Conservation (phyloP, 2,329 filamentous ascomycete species). For the Neurospora crassa region DNA sequence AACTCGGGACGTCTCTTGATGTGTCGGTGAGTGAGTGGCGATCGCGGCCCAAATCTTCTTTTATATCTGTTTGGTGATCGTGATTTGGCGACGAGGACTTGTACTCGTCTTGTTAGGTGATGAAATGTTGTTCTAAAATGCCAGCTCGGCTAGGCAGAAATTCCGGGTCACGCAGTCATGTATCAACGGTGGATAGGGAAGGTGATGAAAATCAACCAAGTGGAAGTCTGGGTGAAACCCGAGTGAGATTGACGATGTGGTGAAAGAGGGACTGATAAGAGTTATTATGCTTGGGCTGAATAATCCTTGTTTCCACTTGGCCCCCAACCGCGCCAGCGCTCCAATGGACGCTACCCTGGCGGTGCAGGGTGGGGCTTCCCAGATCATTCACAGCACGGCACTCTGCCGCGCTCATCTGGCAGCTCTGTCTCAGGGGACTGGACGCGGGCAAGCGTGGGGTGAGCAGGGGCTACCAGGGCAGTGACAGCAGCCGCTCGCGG, state of each 20-base stretch:
- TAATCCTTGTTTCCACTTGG: background rate
- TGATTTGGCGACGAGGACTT: background rate
- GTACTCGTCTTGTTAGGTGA: background rate
- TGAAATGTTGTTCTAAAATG: background rate
- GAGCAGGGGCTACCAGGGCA: too few relatives aligned
- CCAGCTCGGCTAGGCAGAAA: background rate
- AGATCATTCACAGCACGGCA: background rate
- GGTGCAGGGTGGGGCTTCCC: background rate
- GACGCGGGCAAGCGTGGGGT: background rate
- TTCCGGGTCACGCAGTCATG: background rate
- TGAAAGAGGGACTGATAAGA: background rate
- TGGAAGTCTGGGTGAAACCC: background rate
- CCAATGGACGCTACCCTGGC: background rate
- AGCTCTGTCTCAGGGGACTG: background rate
- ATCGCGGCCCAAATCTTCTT: background rate
- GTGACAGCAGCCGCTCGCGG: background rate
- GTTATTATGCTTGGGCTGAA: background rate
- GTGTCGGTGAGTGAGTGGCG: background rate
- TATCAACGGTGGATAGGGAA: background rate
- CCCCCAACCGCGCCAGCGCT: background rate
- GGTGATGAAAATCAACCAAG: background rate
- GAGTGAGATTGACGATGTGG: background rate
- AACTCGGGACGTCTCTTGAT: background rate
- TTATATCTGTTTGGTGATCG: background rate
- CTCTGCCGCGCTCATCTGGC: background rate